These are phyloP conservation scores for Vairimorpha ceranae DNA, from an alignment of 371 early-diverging fungal species.

Conservation along the genomic window DNA sequence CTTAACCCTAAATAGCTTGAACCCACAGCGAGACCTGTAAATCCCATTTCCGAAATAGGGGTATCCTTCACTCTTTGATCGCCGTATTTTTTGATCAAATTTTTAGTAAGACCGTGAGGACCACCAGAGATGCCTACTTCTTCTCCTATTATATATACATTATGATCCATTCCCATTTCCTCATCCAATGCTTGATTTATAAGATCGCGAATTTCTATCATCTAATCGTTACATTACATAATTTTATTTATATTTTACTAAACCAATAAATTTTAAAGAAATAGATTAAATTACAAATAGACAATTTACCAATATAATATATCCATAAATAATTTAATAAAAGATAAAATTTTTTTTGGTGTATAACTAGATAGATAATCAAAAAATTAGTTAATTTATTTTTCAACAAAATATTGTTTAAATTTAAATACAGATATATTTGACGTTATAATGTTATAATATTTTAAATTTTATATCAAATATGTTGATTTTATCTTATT, in stretches of 20 bases:
- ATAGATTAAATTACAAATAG: no score
- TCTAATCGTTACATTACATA: background rate
- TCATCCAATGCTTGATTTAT: slow-evolving; percentile 91
- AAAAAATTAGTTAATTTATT: no score
- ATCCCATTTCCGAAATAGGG: slow-evolving; percentile 96
- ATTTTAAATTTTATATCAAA: no score
- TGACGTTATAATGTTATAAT: no score
- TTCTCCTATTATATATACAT: slow-evolving; percentile 88
- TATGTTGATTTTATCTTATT: no score
- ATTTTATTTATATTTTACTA: background rate
- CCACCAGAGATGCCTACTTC: slow-evolving; percentile 95
- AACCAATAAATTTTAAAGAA: no score
- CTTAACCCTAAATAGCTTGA: slow-evolving; percentile 83
- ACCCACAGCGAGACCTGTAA: slow-evolving; percentile 94
- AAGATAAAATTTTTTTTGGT: no score
- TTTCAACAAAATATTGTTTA: no score
- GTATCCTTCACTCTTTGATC: slow-evolving; percentile 91
- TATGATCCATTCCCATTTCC: slow-evolving; percentile 82
- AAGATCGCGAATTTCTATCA: slow-evolving; percentile 86
- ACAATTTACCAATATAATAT: no score
- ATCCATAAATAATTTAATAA: no score
- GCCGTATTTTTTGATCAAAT: slow-evolving; percentile 90
- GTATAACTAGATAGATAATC: no score
- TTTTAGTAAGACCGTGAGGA: slow-evolving; percentile 94
- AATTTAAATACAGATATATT: no score